phyloP scores from a whole-genome alignment of 2,329 filamentous ascomycete species.

The Ophiognomonia clavigignenti-juglandacearum region DNA sequence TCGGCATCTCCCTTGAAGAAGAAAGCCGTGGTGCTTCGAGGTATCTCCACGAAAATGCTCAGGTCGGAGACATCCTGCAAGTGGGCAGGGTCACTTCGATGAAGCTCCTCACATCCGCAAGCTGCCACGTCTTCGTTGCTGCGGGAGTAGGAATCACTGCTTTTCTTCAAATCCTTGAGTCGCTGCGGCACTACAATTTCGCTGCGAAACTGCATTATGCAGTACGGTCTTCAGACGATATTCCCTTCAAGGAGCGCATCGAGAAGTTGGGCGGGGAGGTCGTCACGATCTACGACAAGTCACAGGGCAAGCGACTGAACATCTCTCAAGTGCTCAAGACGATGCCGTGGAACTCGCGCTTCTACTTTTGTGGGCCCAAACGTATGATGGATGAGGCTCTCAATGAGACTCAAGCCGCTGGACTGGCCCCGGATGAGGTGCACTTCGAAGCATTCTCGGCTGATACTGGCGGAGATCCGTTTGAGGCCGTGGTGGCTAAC shows the following conservation, averaged over 20 bases:
- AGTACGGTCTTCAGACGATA: slow-evolving; percentile 44
- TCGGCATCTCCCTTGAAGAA: slow-evolving; percentile 53
- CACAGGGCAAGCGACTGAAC: slow-evolving; percentile 47
- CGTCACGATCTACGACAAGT: slow-evolving; percentile 48
- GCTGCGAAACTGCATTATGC: slow-evolving; percentile 55
- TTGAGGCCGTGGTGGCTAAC: slow-evolving; percentile 49
- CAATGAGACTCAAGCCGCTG: slow-evolving; percentile 32
- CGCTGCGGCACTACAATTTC: slow-evolving; percentile 39
- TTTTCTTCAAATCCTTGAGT: slow-evolving; percentile 47
- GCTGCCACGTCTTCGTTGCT: slow-evolving; percentile 57
- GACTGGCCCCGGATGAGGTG: slow-evolving; percentile 44
- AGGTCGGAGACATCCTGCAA: slow-evolving; percentile 44
- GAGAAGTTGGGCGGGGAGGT: slow-evolving; percentile 31
- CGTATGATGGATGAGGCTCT: slow-evolving; percentile 51
- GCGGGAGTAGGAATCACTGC: slow-evolving; percentile 65
- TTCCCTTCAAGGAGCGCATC: slow-evolving; percentile 50
- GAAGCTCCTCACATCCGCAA: slow-evolving; percentile 39
- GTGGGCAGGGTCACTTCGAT: slow-evolving; percentile 49
- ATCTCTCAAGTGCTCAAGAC: slow-evolving; percentile 39
- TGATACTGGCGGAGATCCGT: slow-evolving; percentile 51
- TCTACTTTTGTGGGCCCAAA: slow-evolving; percentile 58
- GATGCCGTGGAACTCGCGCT: slow-evolving; percentile 47
- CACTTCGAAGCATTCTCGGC: slow-evolving; percentile 58
- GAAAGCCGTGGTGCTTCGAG: slow-evolving; percentile 55
- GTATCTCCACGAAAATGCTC: slow-evolving; percentile 47